phyloP scores from a whole-genome alignment of 257 asterid species.

The Verbena officinalis region DNA sequence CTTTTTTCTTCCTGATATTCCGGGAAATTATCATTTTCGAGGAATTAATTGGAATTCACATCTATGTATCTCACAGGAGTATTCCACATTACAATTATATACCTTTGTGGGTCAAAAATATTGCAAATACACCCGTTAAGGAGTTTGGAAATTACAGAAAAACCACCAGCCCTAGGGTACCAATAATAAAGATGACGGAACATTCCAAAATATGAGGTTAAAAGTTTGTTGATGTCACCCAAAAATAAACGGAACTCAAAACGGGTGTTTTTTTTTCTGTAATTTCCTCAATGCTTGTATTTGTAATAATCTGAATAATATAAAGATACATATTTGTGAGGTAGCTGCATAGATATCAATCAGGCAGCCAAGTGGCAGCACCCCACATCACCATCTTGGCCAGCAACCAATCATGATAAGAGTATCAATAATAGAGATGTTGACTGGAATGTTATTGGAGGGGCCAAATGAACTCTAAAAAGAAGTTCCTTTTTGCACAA shows the following conservation, averaged over 20 bases:
- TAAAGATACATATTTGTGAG: background rate
- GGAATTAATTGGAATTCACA: background rate
- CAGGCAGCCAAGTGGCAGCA: constrained; percentile 38
- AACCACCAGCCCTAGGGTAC: no score
- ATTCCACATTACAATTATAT: no score
- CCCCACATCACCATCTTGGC: constrained; percentile 36
- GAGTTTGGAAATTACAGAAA: no score
- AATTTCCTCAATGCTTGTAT: background rate
- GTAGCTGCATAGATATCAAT: background rate
- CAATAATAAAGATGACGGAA: no score
- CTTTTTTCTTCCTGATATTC: constrained; percentile 1
- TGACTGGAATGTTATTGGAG: constrained; percentile 26
- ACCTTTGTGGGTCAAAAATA: no score
- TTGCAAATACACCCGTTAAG: no score
- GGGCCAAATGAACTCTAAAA: constrained; percentile 29
- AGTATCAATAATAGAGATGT: constrained; percentile 28
- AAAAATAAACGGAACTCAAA: no score
- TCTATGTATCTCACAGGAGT: no score
- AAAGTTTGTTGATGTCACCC: no score
- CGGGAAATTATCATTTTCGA: background rate
- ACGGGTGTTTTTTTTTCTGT: no score
- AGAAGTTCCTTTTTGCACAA: constrained; percentile 34
- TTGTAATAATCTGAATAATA: no score
- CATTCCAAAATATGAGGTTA: no score
- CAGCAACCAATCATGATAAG: constrained; percentile 17